phyloP scores from a whole-genome alignment of 768 basidiomycete species.

The Collybiopsis confluens region DNA sequence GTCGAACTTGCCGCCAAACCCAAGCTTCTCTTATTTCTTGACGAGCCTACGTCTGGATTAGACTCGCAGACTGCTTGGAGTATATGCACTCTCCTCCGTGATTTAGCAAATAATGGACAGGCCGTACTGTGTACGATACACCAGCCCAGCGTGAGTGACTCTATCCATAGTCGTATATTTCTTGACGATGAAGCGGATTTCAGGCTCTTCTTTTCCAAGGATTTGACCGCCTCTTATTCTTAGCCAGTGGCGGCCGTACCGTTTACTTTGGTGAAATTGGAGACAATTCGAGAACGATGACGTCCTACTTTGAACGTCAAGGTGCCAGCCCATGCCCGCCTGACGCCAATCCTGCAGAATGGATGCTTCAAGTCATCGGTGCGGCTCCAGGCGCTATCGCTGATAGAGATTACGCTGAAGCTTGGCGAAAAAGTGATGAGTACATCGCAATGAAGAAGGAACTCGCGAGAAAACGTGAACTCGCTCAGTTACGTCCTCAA shows the following conservation, averaged over 20 bases:
- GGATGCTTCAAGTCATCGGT: conserved; percentile 41
- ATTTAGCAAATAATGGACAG: conserved; percentile 51
- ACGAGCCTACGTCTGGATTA: conserved; percentile 57
- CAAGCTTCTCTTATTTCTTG: conserved; percentile 49
- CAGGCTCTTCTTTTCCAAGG: conserved; percentile 44
- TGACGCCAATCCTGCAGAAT: conserved; percentile 60
- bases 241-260: conserved; percentile 49
- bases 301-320: conserved; percentile 57
- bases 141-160: no score
- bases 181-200: no score
- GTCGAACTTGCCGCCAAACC: conserved; percentile 60
- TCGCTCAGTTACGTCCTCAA: conserved; percentile 11
- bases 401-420: conserved; percentile 34
- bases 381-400: conserved; percentile 36
- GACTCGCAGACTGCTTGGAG: conserved; percentile 51
- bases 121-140: conserved; percentile 49
- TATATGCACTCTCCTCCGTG: conserved; percentile 42
- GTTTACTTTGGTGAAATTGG: conserved; percentile 63
- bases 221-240: conserved; percentile 47
- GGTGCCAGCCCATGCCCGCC: conserved; percentile 48
- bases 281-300: conserved; percentile 41
- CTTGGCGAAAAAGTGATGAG: conserved; percentile 37
- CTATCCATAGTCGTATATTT: no score
- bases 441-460: conserved; percentile 30
- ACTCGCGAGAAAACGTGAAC: conserved; percentile 22